These are phyloP conservation scores for Fusarium guadeloupense DNA, from an alignment of 2,329 filamentous ascomycete species.

Conservation along the genomic window DNA sequence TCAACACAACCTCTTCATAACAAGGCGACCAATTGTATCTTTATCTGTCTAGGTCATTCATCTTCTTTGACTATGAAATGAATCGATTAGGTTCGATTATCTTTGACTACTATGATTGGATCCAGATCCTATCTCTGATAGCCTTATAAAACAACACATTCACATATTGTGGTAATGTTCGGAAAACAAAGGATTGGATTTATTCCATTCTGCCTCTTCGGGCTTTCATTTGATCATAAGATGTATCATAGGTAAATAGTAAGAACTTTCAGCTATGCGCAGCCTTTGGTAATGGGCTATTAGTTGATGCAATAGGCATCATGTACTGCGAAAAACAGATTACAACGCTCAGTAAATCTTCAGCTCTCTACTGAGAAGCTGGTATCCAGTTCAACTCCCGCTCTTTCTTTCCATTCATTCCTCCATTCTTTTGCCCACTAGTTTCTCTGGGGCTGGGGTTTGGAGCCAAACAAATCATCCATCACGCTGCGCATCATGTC, in stretches of 20 bases:
- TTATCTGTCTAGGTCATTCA: slow-evolving; percentile 3
- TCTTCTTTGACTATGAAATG: slow-evolving; percentile 1
- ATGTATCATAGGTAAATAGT: slow-evolving; percentile 22
- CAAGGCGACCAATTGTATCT: slow-evolving; percentile 4
- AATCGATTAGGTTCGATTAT: not conserved
- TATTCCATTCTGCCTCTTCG: slow-evolving; percentile 27
- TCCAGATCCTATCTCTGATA: not conserved
- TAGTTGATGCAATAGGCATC: slow-evolving; percentile 26
- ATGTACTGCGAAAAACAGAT: slow-evolving; percentile 22
- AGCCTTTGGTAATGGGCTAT: slow-evolving; percentile 23
- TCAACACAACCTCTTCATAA: slow-evolving; percentile 20
- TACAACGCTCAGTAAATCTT: slow-evolving; percentile 39
- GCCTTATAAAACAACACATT: not conserved
- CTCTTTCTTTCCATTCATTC: slow-evolving; percentile 6
- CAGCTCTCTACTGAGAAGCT: slow-evolving; percentile 17
- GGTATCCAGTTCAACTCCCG: slow-evolving; percentile 1
- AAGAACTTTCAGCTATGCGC: slow-evolving; percentile 13
- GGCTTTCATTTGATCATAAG: slow-evolving; percentile 23
- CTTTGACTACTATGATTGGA: not conserved
- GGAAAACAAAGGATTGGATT: slow-evolving; percentile 18
- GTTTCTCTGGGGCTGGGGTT: slow-evolving; percentile 19
- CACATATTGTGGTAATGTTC: not conserved
- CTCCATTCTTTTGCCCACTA: not conserved
- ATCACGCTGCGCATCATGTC: slow-evolving; percentile 66
- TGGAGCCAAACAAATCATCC: slow-evolving; percentile 55